Conservation (phyloP, 2,329 filamentous ascomycete genomes). For the Stemphylium beticola region DNA sequence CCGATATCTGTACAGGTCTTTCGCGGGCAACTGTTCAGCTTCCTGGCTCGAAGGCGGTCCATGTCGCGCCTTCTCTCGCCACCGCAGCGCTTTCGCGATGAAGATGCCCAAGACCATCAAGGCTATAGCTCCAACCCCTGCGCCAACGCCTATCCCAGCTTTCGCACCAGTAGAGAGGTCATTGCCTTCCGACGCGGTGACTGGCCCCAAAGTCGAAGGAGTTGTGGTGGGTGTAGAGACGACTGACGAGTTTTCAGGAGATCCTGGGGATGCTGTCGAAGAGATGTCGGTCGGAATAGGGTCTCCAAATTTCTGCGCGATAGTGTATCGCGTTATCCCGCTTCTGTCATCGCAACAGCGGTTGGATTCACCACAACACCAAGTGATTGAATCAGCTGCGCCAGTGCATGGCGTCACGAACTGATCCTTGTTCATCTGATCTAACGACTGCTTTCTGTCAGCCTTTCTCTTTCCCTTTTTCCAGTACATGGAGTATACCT, state of each 20-base stretch:
- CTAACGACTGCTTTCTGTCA: not conserved
- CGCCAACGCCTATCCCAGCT: slow-evolving; percentile 10
- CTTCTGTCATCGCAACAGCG: slow-evolving; percentile 3
- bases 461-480: not conserved
- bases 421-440: not conserved
- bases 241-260: not conserved
- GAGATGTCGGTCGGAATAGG: slow-evolving; percentile 1
- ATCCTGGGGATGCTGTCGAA: not conserved
- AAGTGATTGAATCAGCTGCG: not conserved
- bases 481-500: slow-evolving; percentile 5
- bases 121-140: slow-evolving; percentile 4
- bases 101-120: slow-evolving; percentile 12
- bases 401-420: not conserved
- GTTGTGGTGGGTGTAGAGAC: not conserved
- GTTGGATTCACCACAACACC: not conserved
- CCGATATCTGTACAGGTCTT: slow-evolving; percentile 3
- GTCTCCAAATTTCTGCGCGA: slow-evolving; percentile 12
- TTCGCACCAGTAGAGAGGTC: not conserved
- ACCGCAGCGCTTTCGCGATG: slow-evolving; percentile 13
- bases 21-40: not conserved
- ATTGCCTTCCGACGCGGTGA: not conserved
- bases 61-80: slow-evolving; percentile 3
- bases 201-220: not conserved
- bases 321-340: slow-evolving; percentile 1
- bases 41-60: not conserved